Percentiles rank a stretch among this genome's conserved stretches.
Evolutionary conservation across 2,329 filamentous ascomycete genomes (phyloP).

Genomic region (Fusarium graminum): DNA sequence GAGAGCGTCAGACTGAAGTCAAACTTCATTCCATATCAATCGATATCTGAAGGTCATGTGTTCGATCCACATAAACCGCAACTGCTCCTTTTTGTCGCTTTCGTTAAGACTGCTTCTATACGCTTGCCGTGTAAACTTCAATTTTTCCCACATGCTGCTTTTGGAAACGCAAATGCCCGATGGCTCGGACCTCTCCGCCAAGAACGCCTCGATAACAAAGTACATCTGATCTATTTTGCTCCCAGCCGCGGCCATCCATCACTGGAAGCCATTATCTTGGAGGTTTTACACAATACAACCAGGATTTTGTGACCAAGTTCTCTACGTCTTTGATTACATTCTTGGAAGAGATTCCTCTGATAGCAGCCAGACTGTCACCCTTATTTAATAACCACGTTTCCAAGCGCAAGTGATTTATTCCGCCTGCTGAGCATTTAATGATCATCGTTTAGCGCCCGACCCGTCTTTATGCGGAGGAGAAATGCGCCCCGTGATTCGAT

Average conservation of each 20-base stretch:
- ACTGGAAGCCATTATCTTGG: too few relatives aligned
- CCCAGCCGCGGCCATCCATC: too few relatives aligned
- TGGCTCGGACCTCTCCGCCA: too few relatives aligned
- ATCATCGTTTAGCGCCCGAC: background rate
- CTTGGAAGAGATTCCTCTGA: too few relatives aligned
- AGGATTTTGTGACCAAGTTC: too few relatives aligned
- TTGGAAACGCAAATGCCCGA: too few relatives aligned
- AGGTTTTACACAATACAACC: too few relatives aligned
- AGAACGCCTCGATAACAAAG: too few relatives aligned
- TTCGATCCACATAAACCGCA: conserved; percentile 40
- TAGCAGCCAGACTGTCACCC: too few relatives aligned
- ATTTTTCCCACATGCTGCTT: too few relatives aligned
- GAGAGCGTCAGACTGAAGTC: conserved; percentile 38
- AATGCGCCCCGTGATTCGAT: background rate
- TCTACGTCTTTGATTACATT: too few relatives aligned
- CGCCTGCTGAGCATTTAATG: background rate
- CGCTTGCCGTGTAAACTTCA: background rate
- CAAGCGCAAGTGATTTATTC: background rate
- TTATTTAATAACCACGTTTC: background rate
- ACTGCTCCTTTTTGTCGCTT: background rate
- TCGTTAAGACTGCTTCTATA: background rate
- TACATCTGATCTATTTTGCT: too few relatives aligned
- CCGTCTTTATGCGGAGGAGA: background rate
- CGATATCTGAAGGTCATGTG: conserved; percentile 38
- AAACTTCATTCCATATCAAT: conserved; percentile 28